Percentiles rank a stretch among this genome's conserved stretches.
These are phyloP conservation scores for Malus hybrid DNA, from an alignment of 331 rosid genomes.

Conservation along the genomic window DNA sequence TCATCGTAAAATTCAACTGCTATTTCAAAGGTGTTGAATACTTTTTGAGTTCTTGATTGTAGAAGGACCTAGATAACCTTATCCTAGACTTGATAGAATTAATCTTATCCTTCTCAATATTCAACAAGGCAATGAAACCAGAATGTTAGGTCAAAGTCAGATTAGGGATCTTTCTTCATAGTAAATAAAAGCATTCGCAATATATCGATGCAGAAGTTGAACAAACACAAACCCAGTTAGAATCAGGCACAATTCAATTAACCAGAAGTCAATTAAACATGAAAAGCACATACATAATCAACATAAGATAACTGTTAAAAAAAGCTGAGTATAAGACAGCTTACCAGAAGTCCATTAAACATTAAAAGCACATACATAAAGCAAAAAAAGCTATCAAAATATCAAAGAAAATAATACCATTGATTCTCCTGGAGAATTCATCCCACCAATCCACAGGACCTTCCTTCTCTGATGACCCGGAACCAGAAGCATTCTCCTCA, in stretches of 20 bases:
- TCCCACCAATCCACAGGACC: conserved; percentile 71
- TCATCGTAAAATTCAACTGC: background rate
- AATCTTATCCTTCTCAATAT: conserved; percentile 16
- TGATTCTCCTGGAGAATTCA: conserved; percentile 49
- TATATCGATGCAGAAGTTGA: conserved; percentile 16
- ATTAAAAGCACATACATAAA: background rate
- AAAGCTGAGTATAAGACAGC: conserved; percentile 15
- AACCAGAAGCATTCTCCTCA: conserved; percentile 53
- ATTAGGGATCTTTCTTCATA: conserved; percentile 38
- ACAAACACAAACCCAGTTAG: conserved; percentile 9
- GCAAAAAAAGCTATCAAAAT: conserved; percentile 5
- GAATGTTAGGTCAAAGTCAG: conserved; percentile 20
- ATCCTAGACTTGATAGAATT: conserved; percentile 3
- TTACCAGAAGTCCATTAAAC: background rate
- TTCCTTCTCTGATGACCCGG: conserved; percentile 54
- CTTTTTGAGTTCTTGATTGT: background rate
- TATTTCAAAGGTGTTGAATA: background rate
- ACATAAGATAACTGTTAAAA: conserved; percentile 13
- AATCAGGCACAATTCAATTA: conserved; percentile 2
- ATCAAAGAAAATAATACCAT: conserved; percentile 36
- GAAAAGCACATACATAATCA: conserved; percentile 15
- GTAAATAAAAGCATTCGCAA: conserved; percentile 18
- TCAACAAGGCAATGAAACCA: conserved; percentile 12
- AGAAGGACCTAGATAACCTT: background rate
- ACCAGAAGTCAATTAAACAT: conserved; percentile 11